These are phyloP conservation scores for Pontederia crassipes DNA, from an alignment of 176 grass and related monocot genomes.

Conservation along the genomic window DNA sequence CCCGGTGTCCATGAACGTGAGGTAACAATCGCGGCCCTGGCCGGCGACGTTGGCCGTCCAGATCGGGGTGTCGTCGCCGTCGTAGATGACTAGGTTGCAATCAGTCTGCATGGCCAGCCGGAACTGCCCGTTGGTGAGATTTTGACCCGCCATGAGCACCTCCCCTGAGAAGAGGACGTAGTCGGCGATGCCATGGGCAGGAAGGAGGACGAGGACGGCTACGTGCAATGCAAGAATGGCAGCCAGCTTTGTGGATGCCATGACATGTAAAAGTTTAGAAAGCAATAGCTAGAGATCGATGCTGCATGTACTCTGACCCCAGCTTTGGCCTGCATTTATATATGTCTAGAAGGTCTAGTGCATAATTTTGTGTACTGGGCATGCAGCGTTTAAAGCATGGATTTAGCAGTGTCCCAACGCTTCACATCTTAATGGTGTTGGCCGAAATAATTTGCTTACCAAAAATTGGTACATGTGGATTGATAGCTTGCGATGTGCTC, in stretches of 20 bases:
- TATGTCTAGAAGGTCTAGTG: too few species aligned
- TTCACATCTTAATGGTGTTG: too few species aligned
- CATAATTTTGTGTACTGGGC: too few species aligned
- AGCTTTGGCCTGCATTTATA: too few species aligned
- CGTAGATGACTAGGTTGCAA: slow-evolving; percentile 6
- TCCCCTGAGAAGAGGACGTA: slow-evolving; percentile 12
- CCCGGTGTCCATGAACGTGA: background rate
- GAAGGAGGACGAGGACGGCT: background rate
- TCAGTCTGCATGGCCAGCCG: slow-evolving; percentile 5
- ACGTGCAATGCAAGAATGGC: background rate
- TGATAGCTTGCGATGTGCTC: too few species aligned
- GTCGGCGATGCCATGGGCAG: background rate
- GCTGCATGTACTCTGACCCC: too few species aligned
- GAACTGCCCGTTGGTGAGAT: slow-evolving; percentile 11
- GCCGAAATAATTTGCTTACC: too few species aligned
- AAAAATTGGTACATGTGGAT: too few species aligned
- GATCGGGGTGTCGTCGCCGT: background rate
- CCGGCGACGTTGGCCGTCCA: slow-evolving; percentile 1
- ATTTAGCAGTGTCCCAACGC: too few species aligned
- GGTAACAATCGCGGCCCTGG: background rate
- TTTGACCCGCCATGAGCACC: slow-evolving; percentile 14
- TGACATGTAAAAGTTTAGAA: background rate
- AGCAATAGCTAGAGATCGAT: too few species aligned
- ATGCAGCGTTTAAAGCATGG: too few species aligned
- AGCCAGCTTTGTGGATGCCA: background rate